These are phyloP conservation scores for Entamoeba dispar DNA, from an alignment of 208 protist species.

Conservation along the genomic window DNA sequence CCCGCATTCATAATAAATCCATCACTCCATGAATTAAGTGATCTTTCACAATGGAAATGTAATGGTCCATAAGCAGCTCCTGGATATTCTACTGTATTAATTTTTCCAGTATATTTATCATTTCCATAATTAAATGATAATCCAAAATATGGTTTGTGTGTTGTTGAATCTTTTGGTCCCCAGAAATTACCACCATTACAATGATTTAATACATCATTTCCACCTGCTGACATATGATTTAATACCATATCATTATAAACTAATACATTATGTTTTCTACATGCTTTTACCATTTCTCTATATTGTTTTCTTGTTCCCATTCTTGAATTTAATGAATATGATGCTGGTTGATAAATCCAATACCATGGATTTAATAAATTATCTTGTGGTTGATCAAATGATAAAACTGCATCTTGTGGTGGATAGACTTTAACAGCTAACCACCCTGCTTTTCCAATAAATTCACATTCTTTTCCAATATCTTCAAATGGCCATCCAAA, in stretches of 20 bases:
- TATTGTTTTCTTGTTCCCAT: slow-evolving; percentile 35
- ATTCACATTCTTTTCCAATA: slow-evolving; percentile 20
- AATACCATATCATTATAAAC: slow-evolving; percentile 46
- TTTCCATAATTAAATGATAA: not conserved
- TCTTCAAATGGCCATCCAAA: slow-evolving; percentile 34
- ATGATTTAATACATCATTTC: slow-evolving; percentile 36
- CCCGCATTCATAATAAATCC: slow-evolving; percentile 39
- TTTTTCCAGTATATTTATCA: slow-evolving; percentile 27
- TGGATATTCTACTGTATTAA: slow-evolving; percentile 33
- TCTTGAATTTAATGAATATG: slow-evolving; percentile 36
- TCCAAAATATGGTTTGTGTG: not conserved
- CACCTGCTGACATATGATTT: slow-evolving; percentile 43
- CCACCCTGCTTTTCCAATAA: slow-evolving; percentile 30
- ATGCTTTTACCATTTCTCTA: slow-evolving; percentile 33
- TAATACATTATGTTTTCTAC: slow-evolving; percentile 32
- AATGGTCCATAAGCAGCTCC: slow-evolving; percentile 33
- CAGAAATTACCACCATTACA: slow-evolving; percentile 23
- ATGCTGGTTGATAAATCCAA: slow-evolving; percentile 44
- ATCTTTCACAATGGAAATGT: slow-evolving; percentile 47
- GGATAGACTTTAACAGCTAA: slow-evolving; percentile 44
- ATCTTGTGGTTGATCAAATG: slow-evolving; percentile 21
- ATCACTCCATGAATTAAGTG: slow-evolving; percentile 44
- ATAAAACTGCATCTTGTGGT: slow-evolving; percentile 37
- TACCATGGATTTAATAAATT: slow-evolving; percentile 45
- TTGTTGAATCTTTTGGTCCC: slow-evolving; percentile 26